Conservation (phyloP, 352 stramenopile species). For the Phytophthora palmivora region DNA sequence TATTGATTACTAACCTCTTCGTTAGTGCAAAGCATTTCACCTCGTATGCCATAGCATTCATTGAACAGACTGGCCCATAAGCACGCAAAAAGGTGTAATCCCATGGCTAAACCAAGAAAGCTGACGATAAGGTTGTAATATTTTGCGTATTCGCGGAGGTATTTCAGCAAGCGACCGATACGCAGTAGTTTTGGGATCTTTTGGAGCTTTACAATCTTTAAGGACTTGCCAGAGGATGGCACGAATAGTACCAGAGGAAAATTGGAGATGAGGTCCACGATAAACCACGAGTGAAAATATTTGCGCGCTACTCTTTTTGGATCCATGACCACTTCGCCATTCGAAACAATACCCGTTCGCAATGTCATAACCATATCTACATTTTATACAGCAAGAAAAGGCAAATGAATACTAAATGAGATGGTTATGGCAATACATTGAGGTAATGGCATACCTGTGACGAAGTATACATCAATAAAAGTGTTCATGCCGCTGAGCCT, state of each 20-base stretch:
- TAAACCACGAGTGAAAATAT: slow-evolving; percentile 85
- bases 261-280: slow-evolving; percentile 85
- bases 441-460: slow-evolving; percentile 40
- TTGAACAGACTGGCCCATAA: slow-evolving; percentile 79
- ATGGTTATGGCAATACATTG: background rate
- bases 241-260: slow-evolving; percentile 82
- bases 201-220: slow-evolving; percentile 88
- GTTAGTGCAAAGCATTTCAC: slow-evolving; percentile 41
- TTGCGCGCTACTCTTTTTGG: slow-evolving; percentile 57
- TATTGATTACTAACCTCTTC: slow-evolving; percentile 38
- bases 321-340: slow-evolving; percentile 87
- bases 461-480: slow-evolving; percentile 86
- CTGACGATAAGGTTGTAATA: slow-evolving; percentile 86
- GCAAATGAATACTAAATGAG: background rate
- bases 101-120: slow-evolving; percentile 69
- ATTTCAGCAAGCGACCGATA: slow-evolving; percentile 75
- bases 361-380: slow-evolving; percentile 84
- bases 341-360: slow-evolving; percentile 73
- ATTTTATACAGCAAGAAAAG: slow-evolving; percentile 6
- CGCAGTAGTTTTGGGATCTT: slow-evolving; percentile 88
- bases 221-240: slow-evolving; percentile 61
- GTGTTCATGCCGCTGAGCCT: slow-evolving; percentile 56
- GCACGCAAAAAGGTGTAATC: slow-evolving; percentile 76
- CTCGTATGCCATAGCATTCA: slow-evolving; percentile 50
- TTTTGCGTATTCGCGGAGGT: slow-evolving; percentile 84